These are phyloP conservation scores for Pichia rugopelliculosa DNA, from an alignment of 805 yeast genomes.

Conservation along the genomic window DNA sequence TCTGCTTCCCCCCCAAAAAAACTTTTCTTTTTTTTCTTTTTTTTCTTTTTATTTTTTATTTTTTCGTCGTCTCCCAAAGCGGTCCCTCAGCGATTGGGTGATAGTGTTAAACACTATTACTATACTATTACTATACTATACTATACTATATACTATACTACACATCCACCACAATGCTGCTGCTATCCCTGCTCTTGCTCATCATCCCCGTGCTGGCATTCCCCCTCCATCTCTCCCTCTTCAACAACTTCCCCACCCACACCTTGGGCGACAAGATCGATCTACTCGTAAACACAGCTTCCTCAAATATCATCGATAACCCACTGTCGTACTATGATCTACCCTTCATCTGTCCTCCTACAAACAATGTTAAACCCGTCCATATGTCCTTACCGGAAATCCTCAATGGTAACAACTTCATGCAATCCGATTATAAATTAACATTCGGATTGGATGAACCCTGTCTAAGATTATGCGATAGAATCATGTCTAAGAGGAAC, in stretches of 20 bases:
- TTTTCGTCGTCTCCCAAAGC: too few species aligned
- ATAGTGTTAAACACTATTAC: too few species aligned
- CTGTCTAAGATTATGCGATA: conserved; percentile 63
- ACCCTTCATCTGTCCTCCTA: conserved; percentile 74
- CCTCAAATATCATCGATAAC: conserved; percentile 67
- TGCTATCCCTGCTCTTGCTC: not conserved
- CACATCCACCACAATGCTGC: too few species aligned
- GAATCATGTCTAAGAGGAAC: conserved; percentile 45
- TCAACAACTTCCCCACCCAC: conserved; percentile 33
- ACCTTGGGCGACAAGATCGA: conserved; percentile 54
- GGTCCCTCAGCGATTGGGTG: too few species aligned
- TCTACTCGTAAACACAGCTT: conserved; percentile 67
- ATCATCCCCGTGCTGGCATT: not conserved
- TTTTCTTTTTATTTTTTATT: too few species aligned
- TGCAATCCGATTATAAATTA: conserved; percentile 67
- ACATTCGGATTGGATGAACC: conserved; percentile 55
- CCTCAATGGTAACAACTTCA: conserved; percentile 70
- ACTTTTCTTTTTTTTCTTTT: too few species aligned
- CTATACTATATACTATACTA: too few species aligned
- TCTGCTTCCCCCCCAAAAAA: too few species aligned
- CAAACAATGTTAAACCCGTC: conserved; percentile 44
- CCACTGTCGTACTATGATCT: conserved; percentile 73
- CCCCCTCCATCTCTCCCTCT: conserved; percentile 4
- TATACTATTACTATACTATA: too few species aligned
- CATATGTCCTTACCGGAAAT: conserved; percentile 71